Base-by-base conservation (phyloP, 2,329 filamentous ascomycete genomes). In the Alternaria sp. region DNA sequence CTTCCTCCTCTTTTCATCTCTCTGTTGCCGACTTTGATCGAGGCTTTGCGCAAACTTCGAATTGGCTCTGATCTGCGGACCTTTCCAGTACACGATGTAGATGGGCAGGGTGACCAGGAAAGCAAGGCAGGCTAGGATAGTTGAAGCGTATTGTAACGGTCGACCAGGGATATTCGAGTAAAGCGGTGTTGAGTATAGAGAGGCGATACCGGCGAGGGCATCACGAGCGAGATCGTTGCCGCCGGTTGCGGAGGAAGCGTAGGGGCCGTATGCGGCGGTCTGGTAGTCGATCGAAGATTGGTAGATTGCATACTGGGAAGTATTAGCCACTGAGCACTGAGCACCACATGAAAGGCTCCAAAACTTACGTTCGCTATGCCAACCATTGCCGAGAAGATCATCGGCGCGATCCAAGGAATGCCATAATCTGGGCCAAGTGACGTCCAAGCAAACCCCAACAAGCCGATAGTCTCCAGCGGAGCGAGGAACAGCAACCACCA, bases 271-370 rank as follows among this genome's bases (percentile, higher is more conserved):
- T 1, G 90, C 88, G 55, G 88, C 89, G 14, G 92, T 87, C 87
- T 92, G 92, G 80, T 93, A 93, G 78, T 93, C 89, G 67, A 92
- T 91, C 1, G 90, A 92, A 1, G 90, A 89, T 88, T 92, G 91
- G 80, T 92, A 92, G 61, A 92, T 92, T 33, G 87, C 82, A 61
- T 90, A 91, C 70, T 74, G n/a, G 5, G 15, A 2, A 10, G 1
- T 20, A 6, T 61, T 45, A 67, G 55, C 15, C 33, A 28, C 11
- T 12, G 26, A 28, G 3, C 11, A 28, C 10, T 11, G 26, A 11
- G 10, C 26, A 28, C 26, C 10, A 11, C 18, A 30, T 8, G 21
- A 23, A 5, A 15, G 18, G 18, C 12, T 5, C 25, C 9, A 20
- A 14, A 5, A 58, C 71, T 60, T 61, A 72, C 70, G 72, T 93